These are phyloP conservation scores for Sphagnum magellanicum DNA, from an alignment of 228 moss, liverwort and hornwort genomes.

Conservation along the genomic window DNA sequence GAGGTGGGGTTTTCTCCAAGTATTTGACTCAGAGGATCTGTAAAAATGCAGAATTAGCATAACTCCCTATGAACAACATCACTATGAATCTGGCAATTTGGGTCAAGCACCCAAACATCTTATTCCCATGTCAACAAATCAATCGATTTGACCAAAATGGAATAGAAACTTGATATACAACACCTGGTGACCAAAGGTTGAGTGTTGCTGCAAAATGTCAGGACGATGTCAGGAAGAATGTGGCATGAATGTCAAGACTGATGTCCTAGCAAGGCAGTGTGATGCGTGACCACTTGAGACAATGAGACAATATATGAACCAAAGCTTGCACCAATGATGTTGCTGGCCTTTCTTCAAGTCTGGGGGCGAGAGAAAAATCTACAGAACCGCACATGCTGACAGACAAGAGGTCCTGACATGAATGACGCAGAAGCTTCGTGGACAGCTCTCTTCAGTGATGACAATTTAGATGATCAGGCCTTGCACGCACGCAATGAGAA, in stretches of 20 bases:
- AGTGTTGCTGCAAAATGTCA: constrained; percentile 83
- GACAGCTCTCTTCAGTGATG: constrained; percentile 52
- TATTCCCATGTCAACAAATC: not conserved
- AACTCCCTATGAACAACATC: too few relatives aligned
- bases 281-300: constrained; percentile 79
- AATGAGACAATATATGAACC: constrained; percentile 70
- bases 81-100: too few relatives aligned
- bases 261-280: constrained; percentile 54
- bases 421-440: constrained; percentile 9
- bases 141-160: constrained; percentile 26
- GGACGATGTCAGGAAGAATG: constrained; percentile 61
- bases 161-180: constrained; percentile 58
- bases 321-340: constrained; percentile 90
- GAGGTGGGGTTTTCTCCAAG: too few relatives aligned
- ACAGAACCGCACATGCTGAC: constrained; percentile 50
- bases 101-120: not conserved
- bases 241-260: constrained; percentile 38
- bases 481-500: constrained; percentile 52
- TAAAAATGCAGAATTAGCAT: too few relatives aligned
- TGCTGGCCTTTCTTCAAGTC: constrained; percentile 56
- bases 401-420: constrained; percentile 36
- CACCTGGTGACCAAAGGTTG: constrained; percentile 83
- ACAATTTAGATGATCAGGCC: constrained; percentile 68
- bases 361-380: constrained; percentile 41
- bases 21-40: too few relatives aligned